A percentile compares a stretch with the other conserved stretches of the same genome.
These are phyloP conservation scores for Blastocystis sp. DNA, from an alignment of 352 stramenopile species.

Conservation along the genomic window DNA sequence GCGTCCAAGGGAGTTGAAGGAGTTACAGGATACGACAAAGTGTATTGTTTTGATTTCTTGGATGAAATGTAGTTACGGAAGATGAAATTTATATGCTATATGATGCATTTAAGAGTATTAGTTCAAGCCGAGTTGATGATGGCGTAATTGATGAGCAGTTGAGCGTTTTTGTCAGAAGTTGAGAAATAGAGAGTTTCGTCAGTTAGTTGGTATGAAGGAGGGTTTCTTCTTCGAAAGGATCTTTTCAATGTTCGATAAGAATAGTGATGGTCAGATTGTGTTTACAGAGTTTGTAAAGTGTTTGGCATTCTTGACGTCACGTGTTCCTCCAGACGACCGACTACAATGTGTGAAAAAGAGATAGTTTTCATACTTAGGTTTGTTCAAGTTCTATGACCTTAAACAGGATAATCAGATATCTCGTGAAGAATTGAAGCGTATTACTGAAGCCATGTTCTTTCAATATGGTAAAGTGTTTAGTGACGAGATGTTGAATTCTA, in stretches of 20 bases:
- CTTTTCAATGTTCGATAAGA: slow-evolving; percentile 66
- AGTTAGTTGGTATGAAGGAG: slow-evolving; percentile 60
- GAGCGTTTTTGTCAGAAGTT: background rate
- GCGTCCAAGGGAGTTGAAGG: slow-evolving; percentile 31
- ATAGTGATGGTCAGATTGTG: slow-evolving; percentile 62
- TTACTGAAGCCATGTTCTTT: slow-evolving; percentile 61
- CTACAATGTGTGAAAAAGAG: background rate
- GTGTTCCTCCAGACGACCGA: background rate
- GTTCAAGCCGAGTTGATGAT: slow-evolving; percentile 19
- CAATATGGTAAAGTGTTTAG: slow-evolving; percentile 30
- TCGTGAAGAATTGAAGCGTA: slow-evolving; percentile 47
- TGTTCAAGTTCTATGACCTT: slow-evolving; percentile 57
- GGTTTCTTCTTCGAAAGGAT: slow-evolving; percentile 60
- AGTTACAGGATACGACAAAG: slow-evolving; percentile 26
- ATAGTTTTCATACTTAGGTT: background rate
- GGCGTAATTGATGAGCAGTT: slow-evolving; percentile 61
- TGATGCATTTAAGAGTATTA: slow-evolving; percentile 55
- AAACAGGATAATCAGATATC: slow-evolving; percentile 45
- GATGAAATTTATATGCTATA: slow-evolving; percentile 46
- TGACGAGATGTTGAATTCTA: slow-evolving; percentile 33
- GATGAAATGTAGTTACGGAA: slow-evolving; percentile 13
- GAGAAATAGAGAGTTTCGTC: slow-evolving; percentile 16
- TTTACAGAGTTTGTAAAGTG: slow-evolving; percentile 62
- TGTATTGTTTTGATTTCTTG: background rate
- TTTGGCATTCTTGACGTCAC: slow-evolving; percentile 38